These are phyloP conservation scores for Arctium minus DNA, from an alignment of 129 eudicot species.

Conservation along the genomic window DNA sequence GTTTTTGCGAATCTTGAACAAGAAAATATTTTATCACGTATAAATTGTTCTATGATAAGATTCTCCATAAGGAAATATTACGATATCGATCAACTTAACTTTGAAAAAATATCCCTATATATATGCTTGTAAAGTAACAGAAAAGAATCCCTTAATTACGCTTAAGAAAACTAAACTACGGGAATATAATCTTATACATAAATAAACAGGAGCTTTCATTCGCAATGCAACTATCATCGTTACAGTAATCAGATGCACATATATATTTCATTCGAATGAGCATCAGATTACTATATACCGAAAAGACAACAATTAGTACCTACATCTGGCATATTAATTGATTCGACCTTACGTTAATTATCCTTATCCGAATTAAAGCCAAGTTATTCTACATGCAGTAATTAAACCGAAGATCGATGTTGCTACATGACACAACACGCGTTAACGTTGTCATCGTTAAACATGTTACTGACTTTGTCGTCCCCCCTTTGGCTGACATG, in stretches of 20 bases:
- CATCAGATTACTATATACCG: constrained; percentile 30
- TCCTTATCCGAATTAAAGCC: constrained; percentile 28
- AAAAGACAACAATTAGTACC: constrained; percentile 18
- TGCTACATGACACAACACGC: constrained; percentile 72
- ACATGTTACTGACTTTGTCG: constrained; percentile 92
- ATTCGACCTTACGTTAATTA: not conserved
- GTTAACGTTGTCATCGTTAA: constrained; percentile 88
- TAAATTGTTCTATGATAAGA: constrained; percentile 35
- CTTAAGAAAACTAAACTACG: constrained; percentile 24
- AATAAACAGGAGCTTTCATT: constrained; percentile 23
- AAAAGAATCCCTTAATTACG: constrained; percentile 24
- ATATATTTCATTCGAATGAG: constrained; percentile 27
- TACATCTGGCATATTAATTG: constrained; percentile 16
- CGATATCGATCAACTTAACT: constrained; percentile 11
- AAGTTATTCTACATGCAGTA: constrained; percentile 2
- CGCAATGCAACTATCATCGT: constrained; percentile 17
- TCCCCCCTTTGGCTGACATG: constrained; percentile 79
- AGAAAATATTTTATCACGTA: constrained; percentile 1
- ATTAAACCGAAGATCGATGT: not conserved
- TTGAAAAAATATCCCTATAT: constrained; percentile 22
- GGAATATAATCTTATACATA: constrained; percentile 1
- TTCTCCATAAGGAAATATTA: constrained; percentile 18
- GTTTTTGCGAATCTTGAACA: constrained; percentile 33
- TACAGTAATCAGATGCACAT: constrained; percentile 16
- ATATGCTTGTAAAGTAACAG: constrained; percentile 27